A percentile compares a stretch with the other conserved stretches of the same genome.
phyloP scores from a whole-genome alignment of 345 rosid species.

The Citrus reticulata region DNA sequence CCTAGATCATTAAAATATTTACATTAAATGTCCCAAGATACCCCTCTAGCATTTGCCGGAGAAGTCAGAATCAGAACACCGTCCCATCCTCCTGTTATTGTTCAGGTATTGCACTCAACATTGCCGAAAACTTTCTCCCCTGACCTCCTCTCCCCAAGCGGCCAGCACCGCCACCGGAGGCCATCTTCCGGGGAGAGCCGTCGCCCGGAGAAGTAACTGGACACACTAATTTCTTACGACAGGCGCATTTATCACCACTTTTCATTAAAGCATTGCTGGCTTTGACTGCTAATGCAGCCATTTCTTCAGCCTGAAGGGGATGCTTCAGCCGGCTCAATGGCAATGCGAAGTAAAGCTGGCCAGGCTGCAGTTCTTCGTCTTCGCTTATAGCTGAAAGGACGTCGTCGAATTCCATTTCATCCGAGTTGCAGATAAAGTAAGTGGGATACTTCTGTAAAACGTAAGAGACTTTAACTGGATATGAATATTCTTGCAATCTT shows the following conservation, averaged over 20 bases:
- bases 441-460: conserved; percentile 54
- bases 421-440: conserved; percentile 86
- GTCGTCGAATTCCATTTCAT: conserved; percentile 91
- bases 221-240: conserved; percentile 35
- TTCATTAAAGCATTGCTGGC: conserved; percentile 88
- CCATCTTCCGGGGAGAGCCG: conserved; percentile 16
- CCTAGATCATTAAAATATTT: conserved; percentile 3
- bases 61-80: no score
- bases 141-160: conserved; percentile 32
- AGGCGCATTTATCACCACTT: conserved; percentile 34
- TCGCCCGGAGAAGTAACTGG: conserved; percentile 29
- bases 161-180: conserved; percentile 19
- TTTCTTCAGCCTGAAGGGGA: conserved; percentile 72
- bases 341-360: conserved; percentile 82
- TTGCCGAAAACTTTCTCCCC: conserved; percentile 43
- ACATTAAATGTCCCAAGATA: conserved; percentile 7
- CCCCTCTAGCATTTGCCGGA: not conserved
- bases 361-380: conserved; percentile 78
- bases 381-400: conserved; percentile 55
- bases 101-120: conserved; percentile 74
- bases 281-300: conserved; percentile 98
- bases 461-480: conserved; percentile 71
- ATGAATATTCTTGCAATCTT: conserved; percentile 64
- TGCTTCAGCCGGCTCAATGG: conserved; percentile 59
- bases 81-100: conserved; percentile 37